phyloP scores from a whole-genome alignment of 2,329 filamentous ascomycete species.

The Plenodomus tracheiphilus region DNA sequence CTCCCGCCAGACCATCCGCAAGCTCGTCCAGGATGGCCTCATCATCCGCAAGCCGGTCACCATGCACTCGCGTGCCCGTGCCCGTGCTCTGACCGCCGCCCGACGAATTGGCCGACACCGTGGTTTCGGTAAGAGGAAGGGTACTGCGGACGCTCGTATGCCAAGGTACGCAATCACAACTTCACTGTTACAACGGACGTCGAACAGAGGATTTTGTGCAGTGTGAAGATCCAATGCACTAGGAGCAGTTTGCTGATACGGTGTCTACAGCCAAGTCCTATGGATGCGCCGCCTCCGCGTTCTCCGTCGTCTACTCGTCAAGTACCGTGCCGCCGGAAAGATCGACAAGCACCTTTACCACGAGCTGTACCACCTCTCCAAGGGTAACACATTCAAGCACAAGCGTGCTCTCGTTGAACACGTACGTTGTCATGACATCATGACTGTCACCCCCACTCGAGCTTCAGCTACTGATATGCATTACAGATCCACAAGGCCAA shows the following conservation, averaged over 20 bases:
- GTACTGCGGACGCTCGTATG: constrained; percentile 99
- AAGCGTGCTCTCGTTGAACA: constrained; percentile 99
- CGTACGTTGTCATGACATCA: constrained; percentile 69
- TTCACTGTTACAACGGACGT: constrained; percentile 15
- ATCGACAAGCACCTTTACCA: constrained; percentile 99
- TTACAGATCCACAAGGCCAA: constrained; percentile 98
- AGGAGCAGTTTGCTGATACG: constrained; percentile 35
- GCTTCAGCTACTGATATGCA: constrained; percentile 30
- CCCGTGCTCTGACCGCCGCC: constrained; percentile 91
- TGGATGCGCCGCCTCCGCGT: constrained; percentile 99
- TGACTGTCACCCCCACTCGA: constrained; percentile 30
- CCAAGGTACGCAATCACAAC: constrained; percentile 70
- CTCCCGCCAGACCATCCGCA: constrained; percentile 99
- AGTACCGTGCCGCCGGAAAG: constrained; percentile 99
- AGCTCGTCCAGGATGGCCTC: constrained; percentile 99
- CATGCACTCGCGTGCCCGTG: constrained; percentile 98
- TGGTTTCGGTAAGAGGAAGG: constrained; percentile 99
- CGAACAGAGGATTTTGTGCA: constrained; percentile 4
- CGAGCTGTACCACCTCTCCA: constrained; percentile 99
- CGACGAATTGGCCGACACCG: constrained; percentile 96
- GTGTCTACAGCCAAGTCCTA: constrained; percentile 76
- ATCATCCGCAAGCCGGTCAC: constrained; percentile 99
- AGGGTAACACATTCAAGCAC: constrained; percentile 99
- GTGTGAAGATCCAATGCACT: constrained; percentile 11
- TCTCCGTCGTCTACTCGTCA: constrained; percentile 97